A percentile compares a stretch with the other conserved stretches of the same genome.
Conservation (phyloP, 2,329 filamentous ascomycete species). For the Colletotrichum noveboracense region DNA sequence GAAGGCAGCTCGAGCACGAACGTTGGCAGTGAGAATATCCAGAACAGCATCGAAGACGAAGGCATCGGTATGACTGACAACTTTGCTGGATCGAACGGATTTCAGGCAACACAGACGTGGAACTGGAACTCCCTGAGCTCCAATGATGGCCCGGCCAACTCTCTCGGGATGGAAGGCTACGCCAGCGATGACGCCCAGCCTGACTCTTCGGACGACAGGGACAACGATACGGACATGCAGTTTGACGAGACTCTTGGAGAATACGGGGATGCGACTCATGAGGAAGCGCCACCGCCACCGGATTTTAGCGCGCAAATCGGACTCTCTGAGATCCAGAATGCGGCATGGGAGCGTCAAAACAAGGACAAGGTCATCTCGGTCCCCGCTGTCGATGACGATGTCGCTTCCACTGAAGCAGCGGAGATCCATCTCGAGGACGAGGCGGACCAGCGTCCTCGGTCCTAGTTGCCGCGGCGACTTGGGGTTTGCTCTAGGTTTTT, state of each 20-base stretch:
- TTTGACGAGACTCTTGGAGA: slow-evolving; percentile 19
- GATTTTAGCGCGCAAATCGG: slow-evolving; percentile 23
- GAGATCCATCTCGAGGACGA: slow-evolving; percentile 56
- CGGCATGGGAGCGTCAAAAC: slow-evolving; percentile 38
- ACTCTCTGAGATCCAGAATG: slow-evolving; percentile 34
- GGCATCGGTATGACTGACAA: slow-evolving; percentile 45
- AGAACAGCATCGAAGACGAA: slow-evolving; percentile 55
- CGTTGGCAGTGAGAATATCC: slow-evolving; percentile 33
- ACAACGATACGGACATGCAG: slow-evolving; percentile 27
- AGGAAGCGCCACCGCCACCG: slow-evolving; percentile 27
- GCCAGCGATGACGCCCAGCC: slow-evolving; percentile 50
- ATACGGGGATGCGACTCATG: neutral
- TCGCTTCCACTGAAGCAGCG: slow-evolving; percentile 49
- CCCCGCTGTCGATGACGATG: slow-evolving; percentile 38
- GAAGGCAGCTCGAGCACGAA: slow-evolving; percentile 22
- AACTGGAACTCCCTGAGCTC: slow-evolving; percentile 46
- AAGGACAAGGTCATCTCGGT: slow-evolving; percentile 43
- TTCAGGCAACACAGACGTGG: slow-evolving; percentile 47
- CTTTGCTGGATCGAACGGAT: slow-evolving; percentile 30
- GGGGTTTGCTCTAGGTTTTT: neutral
- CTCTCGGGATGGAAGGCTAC: slow-evolving; percentile 37
- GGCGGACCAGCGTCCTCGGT: slow-evolving; percentile 23
- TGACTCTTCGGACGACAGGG: slow-evolving; percentile 39
- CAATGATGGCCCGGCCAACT: slow-evolving; percentile 34
- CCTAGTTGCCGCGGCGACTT: neutral